Conservation (phyloP, 805 yeast genomes). For the Candida ovalis region DNA sequence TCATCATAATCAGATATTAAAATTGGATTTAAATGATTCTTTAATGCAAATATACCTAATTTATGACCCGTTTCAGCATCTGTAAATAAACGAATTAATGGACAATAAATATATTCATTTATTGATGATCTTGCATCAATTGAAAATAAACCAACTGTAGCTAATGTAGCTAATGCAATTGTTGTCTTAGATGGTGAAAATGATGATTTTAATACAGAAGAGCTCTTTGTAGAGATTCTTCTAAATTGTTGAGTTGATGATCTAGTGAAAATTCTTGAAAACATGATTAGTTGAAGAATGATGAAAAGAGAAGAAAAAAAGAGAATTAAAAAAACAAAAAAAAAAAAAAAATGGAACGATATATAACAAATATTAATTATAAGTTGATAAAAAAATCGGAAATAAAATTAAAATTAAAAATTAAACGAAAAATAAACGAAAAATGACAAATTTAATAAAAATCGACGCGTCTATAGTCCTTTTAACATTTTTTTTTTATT, state of each 20-base stretch:
- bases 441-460: not conserved
- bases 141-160: conserved; percentile 48
- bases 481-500: not conserved
- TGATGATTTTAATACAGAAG: not conserved
- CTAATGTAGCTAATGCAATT: conserved; percentile 20
- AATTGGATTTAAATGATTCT: conserved; percentile 63
- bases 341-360: too few relatives aligned
- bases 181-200: conserved; percentile 13
- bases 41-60: conserved; percentile 67
- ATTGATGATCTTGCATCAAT: conserved; percentile 78
- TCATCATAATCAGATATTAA: conserved; percentile 52
- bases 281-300: too few relatives aligned
- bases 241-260: not conserved
- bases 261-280: not conserved
- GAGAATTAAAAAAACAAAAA: too few relatives aligned
- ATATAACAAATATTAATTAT: too few relatives aligned
- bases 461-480: not conserved
- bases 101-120: conserved; percentile 79
- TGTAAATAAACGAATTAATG: conserved; percentile 61
- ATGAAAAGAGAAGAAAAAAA: too few relatives aligned
- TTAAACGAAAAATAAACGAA: too few relatives aligned
- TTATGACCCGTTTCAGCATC: conserved; percentile 87
- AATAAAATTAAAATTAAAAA: too few relatives aligned
- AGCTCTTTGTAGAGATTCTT: not conserved
- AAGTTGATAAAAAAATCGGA: too few relatives aligned